Conservation (phyloP, 805 yeast genomes). For the Metschnikowia similis region DNA sequence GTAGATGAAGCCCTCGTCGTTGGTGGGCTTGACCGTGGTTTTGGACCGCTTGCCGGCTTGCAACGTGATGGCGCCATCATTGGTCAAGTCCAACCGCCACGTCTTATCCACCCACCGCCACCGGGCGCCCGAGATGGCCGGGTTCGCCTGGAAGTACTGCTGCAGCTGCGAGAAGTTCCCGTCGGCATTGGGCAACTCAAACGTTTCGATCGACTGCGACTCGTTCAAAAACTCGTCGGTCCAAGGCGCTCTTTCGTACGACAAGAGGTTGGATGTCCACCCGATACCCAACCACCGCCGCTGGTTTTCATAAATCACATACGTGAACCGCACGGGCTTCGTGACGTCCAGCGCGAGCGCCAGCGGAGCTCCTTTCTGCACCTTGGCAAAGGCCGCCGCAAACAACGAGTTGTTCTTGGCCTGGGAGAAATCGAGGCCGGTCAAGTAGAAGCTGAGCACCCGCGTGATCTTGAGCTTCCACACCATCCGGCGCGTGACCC, state of each 20-base stretch:
- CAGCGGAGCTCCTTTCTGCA: slow-evolving; percentile 28
- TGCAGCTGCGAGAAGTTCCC: slow-evolving; percentile 29
- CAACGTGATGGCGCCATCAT: slow-evolving; percentile 78
- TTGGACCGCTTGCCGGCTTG: slow-evolving; percentile 53
- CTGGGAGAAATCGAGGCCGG: slow-evolving; percentile 74
- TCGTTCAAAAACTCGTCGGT: slow-evolving; percentile 94
- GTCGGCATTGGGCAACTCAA: slow-evolving; percentile 73
- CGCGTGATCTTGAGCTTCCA: slow-evolving; percentile 81
- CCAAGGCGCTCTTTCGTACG: slow-evolving; percentile 95
- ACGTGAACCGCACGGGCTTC: slow-evolving; percentile 74
- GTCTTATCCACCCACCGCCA: slow-evolving; percentile 96
- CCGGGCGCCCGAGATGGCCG: slow-evolving; percentile 56
- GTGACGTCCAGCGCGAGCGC: slow-evolving; percentile 10
- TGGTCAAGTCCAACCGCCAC: slow-evolving; percentile 87
- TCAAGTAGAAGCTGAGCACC: slow-evolving; percentile 68
- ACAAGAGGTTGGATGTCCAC: slow-evolving; percentile 88
- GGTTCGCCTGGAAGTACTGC: slow-evolving; percentile 19
- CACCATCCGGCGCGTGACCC: slow-evolving; percentile 75
- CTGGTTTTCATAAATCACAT: slow-evolving; percentile 90
- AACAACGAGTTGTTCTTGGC: slow-evolving; percentile 44
- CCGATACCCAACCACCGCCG: slow-evolving; percentile 97
- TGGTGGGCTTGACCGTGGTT: slow-evolving; percentile 64
- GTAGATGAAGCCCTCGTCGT: slow-evolving; percentile 83
- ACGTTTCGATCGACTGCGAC: slow-evolving; percentile 68
- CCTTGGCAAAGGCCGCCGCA: slow-evolving; percentile 53